phyloP scores from a whole-genome alignment of 2,329 filamentous ascomycete species.

The Hymenoscyphus albidus region DNA sequence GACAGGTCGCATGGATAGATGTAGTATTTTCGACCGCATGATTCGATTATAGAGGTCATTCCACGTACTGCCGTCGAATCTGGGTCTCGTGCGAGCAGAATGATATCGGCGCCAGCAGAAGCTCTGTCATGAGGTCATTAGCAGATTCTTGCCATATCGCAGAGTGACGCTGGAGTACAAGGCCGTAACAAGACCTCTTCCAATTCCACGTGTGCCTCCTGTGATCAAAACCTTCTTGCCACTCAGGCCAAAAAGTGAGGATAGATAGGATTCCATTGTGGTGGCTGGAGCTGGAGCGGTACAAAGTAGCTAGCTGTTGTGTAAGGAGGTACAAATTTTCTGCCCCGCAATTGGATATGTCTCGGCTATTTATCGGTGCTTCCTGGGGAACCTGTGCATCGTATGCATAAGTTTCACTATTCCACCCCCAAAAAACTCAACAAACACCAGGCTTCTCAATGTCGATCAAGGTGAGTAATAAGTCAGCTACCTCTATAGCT shows the following conservation, averaged over 20 bases:
- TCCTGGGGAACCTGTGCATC: slow-evolving; percentile 73
- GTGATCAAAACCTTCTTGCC: slow-evolving; percentile 81
- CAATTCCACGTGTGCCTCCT: slow-evolving; percentile 71
- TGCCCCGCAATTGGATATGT: not conserved
- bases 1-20: slow-evolving; percentile 18
- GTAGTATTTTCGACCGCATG: slow-evolving; percentile 9
- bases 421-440: not conserved
- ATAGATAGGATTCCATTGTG: slow-evolving; percentile 53
- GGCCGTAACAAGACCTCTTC: not conserved
- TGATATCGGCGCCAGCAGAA: slow-evolving; percentile 38
- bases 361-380: not conserved
- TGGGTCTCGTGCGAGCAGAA: slow-evolving; percentile 17
- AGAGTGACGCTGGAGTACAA: not conserved
- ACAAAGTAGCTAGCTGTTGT: not conserved
- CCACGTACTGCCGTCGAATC: slow-evolving; percentile 16
- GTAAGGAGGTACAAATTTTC: not conserved
- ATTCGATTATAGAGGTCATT: slow-evolving; percentile 11
- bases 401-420: slow-evolving; percentile 40
- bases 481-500: not conserved
- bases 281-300: not conserved
- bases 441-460: slow-evolving; percentile 16
- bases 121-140: slow-evolving; percentile 29
- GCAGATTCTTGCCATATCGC: slow-evolving; percentile 44
- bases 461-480: slow-evolving; percentile 23
- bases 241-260: slow-evolving; percentile 72